Evolutionary conservation across 305 asterid genomes (phyloP), one percentile per base, ranked within the genome.

Genomic region (Andrographis paniculata): DNA sequence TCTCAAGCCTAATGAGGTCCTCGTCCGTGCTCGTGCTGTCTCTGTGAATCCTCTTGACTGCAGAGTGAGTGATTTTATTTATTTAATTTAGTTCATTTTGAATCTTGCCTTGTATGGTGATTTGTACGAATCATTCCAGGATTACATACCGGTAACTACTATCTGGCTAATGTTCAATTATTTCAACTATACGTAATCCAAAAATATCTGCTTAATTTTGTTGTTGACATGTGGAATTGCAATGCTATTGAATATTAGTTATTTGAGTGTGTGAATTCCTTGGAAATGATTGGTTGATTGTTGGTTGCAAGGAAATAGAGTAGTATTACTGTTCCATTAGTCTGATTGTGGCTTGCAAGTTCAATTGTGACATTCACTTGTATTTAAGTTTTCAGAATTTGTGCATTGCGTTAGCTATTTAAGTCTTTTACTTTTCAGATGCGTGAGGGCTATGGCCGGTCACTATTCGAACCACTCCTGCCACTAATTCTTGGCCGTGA

Each of bases 401-500:
- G 14, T 35, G 40, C 40, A 35, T 35, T 35, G 16, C 40, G n/a
- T 35, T 35, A 2, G 6, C 4, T 11, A 35, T 35, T 12, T 35
- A 13, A 12, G 40, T 12, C 10, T 35, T 6, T 35, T 13, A 5
- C 12, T 61, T 69, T 70, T 52, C 93, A 87, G 99, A 84, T 84
- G 79, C 82, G 99, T 17, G 64, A 69, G 12, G 99, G 99, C 59
- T 92, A 92, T 69, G 96, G 99, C 13, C 87, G 94, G 49, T 92
- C 97, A 9, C 55, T 92, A 60, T 79, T 76, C 39, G 80, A 79
- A 61, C 80, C 95, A 33, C 86, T 83, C 54, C 66, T 92, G 55
- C 99, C 99, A 20, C 52, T 87, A 52, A 81, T 92, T 58, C 35
- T 92, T 72, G 99, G 99, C 60, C 95, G 99, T 55, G 99, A 92